Evolutionary conservation across 441 rosid genomes (phyloP).

Genomic region (Lepidium campestre): DNA sequence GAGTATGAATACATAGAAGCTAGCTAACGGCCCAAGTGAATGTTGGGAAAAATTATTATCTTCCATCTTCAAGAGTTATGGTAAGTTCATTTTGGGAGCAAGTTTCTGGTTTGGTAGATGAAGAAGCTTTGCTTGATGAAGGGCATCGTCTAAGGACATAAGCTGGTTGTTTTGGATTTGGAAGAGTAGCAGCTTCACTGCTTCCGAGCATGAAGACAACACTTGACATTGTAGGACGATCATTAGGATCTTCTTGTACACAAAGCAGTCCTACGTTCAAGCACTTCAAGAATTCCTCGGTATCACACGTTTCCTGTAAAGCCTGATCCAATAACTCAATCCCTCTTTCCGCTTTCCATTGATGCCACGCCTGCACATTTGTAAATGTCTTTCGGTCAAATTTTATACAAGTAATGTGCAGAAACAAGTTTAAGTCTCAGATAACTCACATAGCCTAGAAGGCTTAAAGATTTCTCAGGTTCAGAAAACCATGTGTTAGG

Average conservation of each 20-base stretch:
- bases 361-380: conserved; percentile 47
- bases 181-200: conserved; percentile 40
- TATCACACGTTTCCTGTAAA: conserved; percentile 23
- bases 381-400: background rate
- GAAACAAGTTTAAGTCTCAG: background rate
- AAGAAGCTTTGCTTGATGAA: conserved; percentile 39
- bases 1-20: background rate
- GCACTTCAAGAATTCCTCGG: conserved; percentile 39
- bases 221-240: conserved; percentile 56
- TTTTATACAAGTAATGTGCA: background rate
- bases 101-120: conserved; percentile 38
- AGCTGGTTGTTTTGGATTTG: conserved; percentile 48
- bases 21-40: background rate
- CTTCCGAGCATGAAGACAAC: conserved; percentile 42
- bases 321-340: conserved; percentile 34
- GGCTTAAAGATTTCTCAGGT: conserved; percentile 36
- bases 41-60: conserved; percentile 17
- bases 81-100: conserved; percentile 34
- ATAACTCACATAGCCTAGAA: conserved; percentile 48
- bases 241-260: conserved; percentile 57
- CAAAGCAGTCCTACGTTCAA: conserved; percentile 48
- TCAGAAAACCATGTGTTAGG: conserved; percentile 44
- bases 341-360: conserved; percentile 43
- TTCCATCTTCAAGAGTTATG: conserved; percentile 39
- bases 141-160: conserved; percentile 33